Percentiles rank a stretch among this genome's conserved stretches.
phyloP scores from a whole-genome alignment of 192 early-diverging fungal species.

The Coemansia sp. region DNA sequence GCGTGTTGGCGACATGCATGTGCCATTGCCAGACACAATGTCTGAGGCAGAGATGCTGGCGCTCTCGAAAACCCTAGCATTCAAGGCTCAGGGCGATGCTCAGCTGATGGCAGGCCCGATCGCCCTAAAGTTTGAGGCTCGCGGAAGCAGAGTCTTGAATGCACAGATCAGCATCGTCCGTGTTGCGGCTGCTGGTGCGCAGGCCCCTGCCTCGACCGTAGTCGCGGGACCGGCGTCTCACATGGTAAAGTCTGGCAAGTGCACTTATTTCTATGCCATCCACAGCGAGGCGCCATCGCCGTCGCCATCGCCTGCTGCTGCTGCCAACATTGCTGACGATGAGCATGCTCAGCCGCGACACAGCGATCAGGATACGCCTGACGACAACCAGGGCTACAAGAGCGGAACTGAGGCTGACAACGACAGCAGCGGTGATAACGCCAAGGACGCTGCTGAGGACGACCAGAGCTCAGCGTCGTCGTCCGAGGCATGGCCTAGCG shows the following conservation, averaged over 20 bases:
- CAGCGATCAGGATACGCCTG: conserved; percentile 6
- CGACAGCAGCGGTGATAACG: neutral
- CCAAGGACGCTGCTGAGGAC: neutral
- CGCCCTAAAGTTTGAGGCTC: conserved; percentile 38
- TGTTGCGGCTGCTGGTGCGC: conserved; percentile 14
- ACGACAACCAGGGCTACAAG: no score
- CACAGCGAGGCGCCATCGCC: neutral
- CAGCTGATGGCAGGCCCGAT: conserved; percentile 7
- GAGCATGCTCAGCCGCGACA: neutral
- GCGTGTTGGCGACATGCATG: conserved; percentile 30
- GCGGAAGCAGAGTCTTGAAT: conserved; percentile 12
- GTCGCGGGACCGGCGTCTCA: conserved; percentile 15
- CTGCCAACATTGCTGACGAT: neutral
- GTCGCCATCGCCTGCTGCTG: neutral
- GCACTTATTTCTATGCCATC: conserved; percentile 21
- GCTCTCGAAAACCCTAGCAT: conserved; percentile 14
- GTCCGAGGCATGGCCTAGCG: conserved; percentile 19
- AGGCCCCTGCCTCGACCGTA: conserved; percentile 1
- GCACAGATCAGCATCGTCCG: conserved; percentile 20
- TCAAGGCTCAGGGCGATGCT: conserved; percentile 25
- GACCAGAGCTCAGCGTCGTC: neutral
- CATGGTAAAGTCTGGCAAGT: conserved; percentile 41
- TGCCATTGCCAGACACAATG: conserved; percentile 9
- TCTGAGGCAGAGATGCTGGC: neutral
- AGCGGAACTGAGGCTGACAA: no score